Base-by-base conservation (phyloP, 2,329 filamentous ascomycete genomes). In the Cladobotryum mycophilum region DNA sequence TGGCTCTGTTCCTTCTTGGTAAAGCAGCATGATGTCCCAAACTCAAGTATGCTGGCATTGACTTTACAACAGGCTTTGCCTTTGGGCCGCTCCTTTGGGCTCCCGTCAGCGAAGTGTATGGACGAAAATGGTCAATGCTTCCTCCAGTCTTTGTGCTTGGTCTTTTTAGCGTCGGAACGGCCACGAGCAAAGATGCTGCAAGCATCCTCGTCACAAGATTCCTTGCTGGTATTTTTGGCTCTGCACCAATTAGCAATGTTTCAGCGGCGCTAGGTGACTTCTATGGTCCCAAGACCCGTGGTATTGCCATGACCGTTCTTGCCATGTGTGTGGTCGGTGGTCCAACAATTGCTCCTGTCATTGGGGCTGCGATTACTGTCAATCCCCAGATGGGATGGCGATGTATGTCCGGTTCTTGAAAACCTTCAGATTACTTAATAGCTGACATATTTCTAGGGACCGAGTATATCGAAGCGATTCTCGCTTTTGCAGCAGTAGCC, bases 201-300 rank as follows among this genome's bases (percentile, higher is more conserved):
- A 78, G 78, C 0, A 67, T 88, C 2, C 67, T 87, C 22, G 74
- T 86, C 35, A 72, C 86, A 20, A 77, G 70, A 34, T 87, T 87
- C 67, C 79, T 86, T 48, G 77, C 76, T 12, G 81, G 81, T n/a
- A 65, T 77, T 3, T 83, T 83, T 58, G 80, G 80, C 14, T 77
- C 78, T 1, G 79, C 79, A 2, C 78, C 80, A 2, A 64, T 84
- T 53, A 83, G 79, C 14, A 84, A 84, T 59, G 75, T 76, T 2
- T 79, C 79, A 5, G 81, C 79, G 51, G 77, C 81, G 9, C 76
- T 84, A 50, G 80, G 79, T 14, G 81, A 84, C 60, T 78, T 83
- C 67, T 84, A 82, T 58, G 58, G 65, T 5, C 73, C 75, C 5
- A 61, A 66, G 4, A 66, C 81, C 45, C 67, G 80, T 53, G 80